Conservation (phyloP, 306 rosid genomes). For the Bauhinia variegata region DNA sequence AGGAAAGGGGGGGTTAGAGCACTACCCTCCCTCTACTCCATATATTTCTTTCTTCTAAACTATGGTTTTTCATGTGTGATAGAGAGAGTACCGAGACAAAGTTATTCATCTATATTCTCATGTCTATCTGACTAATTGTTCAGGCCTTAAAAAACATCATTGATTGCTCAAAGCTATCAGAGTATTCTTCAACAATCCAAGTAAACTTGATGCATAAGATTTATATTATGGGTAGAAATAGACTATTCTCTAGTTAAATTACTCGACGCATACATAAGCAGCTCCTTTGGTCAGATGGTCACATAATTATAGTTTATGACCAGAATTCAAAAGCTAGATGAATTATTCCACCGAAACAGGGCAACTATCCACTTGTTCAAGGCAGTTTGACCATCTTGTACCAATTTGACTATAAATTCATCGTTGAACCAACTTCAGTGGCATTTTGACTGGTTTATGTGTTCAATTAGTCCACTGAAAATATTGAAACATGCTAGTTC, state of each 20-base stretch:
- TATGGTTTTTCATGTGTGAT: neutral
- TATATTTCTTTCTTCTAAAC: neutral
- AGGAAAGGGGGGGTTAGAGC: too few species aligned
- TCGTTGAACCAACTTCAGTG: constrained; percentile 13
- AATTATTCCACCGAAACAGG: constrained; percentile 20
- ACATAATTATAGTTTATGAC: constrained; percentile 7
- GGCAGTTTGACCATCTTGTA: constrained; percentile 29
- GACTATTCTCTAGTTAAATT: neutral
- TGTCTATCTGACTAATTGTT: neutral
- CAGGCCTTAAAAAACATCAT: constrained; percentile 15
- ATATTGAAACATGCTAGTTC: constrained; percentile 12
- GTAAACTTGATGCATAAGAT: constrained; percentile 5
- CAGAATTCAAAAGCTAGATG: constrained; percentile 4
- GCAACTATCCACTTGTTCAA: constrained; percentile 9
- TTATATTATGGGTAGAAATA: constrained; percentile 31
- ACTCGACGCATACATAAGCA: constrained; percentile 15
- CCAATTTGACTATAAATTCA: constrained; percentile 20
- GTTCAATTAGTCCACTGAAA: constrained; percentile 20
- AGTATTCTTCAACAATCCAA: constrained; percentile 19
- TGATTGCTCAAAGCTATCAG: constrained; percentile 25
- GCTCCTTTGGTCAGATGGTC: constrained; percentile 7
- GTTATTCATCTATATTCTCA: neutral
- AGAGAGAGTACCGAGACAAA: neutral
- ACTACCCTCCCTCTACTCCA: neutral
- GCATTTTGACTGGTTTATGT: constrained; percentile 28